These are phyloP conservation scores for Spathaspora jeffriesii DNA, from an alignment of 1,139 yeast genomes.

Conservation along the genomic window DNA sequence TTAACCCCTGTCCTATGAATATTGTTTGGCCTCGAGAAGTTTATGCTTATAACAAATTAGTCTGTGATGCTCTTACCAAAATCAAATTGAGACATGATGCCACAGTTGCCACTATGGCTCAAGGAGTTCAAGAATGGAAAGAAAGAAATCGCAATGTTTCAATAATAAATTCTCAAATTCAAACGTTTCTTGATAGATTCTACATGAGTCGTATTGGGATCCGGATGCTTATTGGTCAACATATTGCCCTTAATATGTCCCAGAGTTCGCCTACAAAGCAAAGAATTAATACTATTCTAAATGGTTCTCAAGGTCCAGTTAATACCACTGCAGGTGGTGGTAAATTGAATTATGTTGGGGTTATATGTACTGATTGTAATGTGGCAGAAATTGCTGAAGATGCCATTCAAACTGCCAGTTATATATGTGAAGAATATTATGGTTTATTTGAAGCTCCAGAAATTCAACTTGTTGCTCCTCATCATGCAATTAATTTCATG, in stretches of 20 bases:
- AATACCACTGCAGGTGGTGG: constrained; percentile 10
- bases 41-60: constrained; percentile 66
- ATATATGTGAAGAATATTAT: constrained; percentile 86
- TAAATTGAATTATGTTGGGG: constrained; percentile 69
- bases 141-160: constrained; percentile 39
- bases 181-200: constrained; percentile 77
- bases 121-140: constrained; percentile 93
- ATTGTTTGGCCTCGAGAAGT: constrained; percentile 75
- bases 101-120: constrained; percentile 91
- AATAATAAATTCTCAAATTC: constrained; percentile 63
- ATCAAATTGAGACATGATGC: constrained; percentile 90
- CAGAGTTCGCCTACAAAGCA: constrained; percentile 52
- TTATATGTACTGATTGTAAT: constrained; percentile 79
- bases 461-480: constrained; percentile 73
- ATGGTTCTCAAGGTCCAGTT: constrained; percentile 23
- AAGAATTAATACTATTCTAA: constrained; percentile 34
- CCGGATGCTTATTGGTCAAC: constrained; percentile 88
- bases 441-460: constrained; percentile 82
- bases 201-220: constrained; percentile 89
- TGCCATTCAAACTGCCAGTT: constrained; percentile 85
- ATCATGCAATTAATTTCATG: constrained; percentile 69
- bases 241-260: constrained; percentile 74
- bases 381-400: constrained; percentile 79
- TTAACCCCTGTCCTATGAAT: constrained; percentile 54
- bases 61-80: constrained; percentile 64